Evolutionary conservation across 2,329 filamentous ascomycete species (phyloP).

Genomic region (Sarocladiaceae sp.): DNA sequence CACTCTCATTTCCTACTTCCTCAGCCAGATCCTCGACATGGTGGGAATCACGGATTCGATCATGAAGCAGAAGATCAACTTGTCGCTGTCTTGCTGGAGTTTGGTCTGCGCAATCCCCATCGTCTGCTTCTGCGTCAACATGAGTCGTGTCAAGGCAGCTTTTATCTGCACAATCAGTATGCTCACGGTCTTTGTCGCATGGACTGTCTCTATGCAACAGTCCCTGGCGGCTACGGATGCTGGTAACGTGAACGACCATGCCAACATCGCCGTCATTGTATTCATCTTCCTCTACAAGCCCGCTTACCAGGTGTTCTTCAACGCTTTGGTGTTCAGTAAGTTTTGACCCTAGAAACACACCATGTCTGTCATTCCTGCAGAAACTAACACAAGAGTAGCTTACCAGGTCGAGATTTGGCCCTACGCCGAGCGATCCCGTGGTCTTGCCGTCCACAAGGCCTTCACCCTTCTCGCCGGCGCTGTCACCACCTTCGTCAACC

Average conservation of each 20-base stretch:
- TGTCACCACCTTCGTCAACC: constrained; percentile 18
- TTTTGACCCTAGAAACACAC: not conserved
- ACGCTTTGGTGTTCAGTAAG: constrained; percentile 57
- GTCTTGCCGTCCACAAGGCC: constrained; percentile 37
- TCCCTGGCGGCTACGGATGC: constrained; percentile 24
- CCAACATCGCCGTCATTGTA: constrained; percentile 39
- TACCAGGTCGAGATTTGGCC: constrained; percentile 53
- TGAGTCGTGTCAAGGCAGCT: not conserved
- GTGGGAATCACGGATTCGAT: too few species aligned
- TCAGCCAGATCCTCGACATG: too few species aligned
- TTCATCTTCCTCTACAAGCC: constrained; percentile 56
- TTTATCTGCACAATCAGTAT: constrained; percentile 18
- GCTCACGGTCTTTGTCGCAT: constrained; percentile 42
- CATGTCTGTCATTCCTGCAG: constrained; percentile 19
- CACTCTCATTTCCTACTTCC: constrained; percentile 31
- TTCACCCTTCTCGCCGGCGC: not conserved
- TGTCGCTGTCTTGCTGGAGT: too few species aligned
- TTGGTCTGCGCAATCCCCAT: too few species aligned
- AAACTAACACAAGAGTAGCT: constrained; percentile 22
- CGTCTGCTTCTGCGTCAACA: too few species aligned
- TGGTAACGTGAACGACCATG: constrained; percentile 20
- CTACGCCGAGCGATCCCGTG: constrained; percentile 46
- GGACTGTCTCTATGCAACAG: constrained; percentile 40
- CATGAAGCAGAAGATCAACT: too few species aligned
- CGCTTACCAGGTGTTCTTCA: constrained; percentile 58